A percentile compares a stretch with the other conserved stretches of the same genome.
Conservation (phyloP, 306 rosid genomes). For the Casuarina equisetifolia region DNA sequence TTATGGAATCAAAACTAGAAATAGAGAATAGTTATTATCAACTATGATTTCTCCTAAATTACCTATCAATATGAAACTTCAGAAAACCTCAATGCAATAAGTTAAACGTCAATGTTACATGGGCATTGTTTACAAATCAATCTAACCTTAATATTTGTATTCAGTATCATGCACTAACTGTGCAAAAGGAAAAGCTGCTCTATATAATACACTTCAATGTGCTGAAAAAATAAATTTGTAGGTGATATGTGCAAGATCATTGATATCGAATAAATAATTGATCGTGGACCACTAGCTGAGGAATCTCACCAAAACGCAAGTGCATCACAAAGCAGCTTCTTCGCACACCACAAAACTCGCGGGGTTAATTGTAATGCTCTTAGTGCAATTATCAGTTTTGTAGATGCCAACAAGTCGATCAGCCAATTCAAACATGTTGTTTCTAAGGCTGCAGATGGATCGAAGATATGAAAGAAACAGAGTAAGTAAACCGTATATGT, state of each 20-base stretch:
- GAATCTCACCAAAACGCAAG: neutral
- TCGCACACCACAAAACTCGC: slow-evolving; percentile 72
- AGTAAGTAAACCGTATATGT: neutral
- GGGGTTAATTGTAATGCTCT: slow-evolving; percentile 88
- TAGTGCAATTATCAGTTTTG: slow-evolving; percentile 93
- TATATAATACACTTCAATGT: neutral
- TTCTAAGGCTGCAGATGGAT: slow-evolving; percentile 65
- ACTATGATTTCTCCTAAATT: no score
- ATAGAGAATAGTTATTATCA: no score
- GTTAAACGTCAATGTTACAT: neutral
- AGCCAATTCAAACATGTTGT: slow-evolving; percentile 96
- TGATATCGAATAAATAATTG: neutral
- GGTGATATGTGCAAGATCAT: neutral
- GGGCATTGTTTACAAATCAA: neutral
- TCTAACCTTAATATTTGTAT: neutral
- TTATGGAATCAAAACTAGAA: no score
- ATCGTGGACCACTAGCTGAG: neutral
- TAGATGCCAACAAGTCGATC: slow-evolving; percentile 93
- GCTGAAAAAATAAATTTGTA: neutral
- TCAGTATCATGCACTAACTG: neutral
- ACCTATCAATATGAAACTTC: no score
- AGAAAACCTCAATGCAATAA: neutral
- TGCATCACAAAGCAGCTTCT: slow-evolving; percentile 49
- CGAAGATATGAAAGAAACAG: slow-evolving; percentile 14
- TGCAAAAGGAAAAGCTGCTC: neutral